A percentile compares a stretch with the other conserved stretches of the same genome.
These are phyloP conservation scores for Nigrograna mackinnonii DNA, from an alignment of 2,329 filamentous ascomycete genomes.

Conservation along the genomic window DNA sequence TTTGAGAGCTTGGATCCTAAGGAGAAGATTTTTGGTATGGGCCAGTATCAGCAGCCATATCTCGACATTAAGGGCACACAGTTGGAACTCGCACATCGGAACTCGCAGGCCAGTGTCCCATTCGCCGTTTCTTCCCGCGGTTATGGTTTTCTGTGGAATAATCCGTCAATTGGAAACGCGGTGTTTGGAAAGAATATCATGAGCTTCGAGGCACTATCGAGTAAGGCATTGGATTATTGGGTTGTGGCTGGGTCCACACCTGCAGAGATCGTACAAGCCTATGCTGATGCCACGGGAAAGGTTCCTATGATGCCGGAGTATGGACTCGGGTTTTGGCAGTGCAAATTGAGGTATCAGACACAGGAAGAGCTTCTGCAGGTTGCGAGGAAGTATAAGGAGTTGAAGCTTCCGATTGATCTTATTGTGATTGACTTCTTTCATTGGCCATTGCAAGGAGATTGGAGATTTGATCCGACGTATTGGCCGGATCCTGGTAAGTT, in stretches of 20 bases:
- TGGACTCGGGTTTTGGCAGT: conserved; percentile 71
- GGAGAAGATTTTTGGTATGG: conserved; percentile 71
- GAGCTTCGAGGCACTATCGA: conserved; percentile 64
- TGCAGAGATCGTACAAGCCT: conserved; percentile 59
- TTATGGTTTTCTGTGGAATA: conserved; percentile 70
- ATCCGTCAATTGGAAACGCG: conserved; percentile 63
- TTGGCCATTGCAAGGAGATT: conserved; percentile 69
- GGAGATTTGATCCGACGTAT: conserved; percentile 66
- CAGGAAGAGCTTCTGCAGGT: conserved; percentile 66
- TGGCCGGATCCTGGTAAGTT: conserved; percentile 62
- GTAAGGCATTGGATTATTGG: conserved; percentile 66
- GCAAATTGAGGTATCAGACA: conserved; percentile 67
- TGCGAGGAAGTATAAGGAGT: conserved; percentile 61
- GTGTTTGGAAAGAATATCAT: conserved; percentile 65
- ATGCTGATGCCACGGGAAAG: conserved; percentile 60
- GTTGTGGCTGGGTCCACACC: conserved; percentile 62
- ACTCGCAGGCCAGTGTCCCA: conserved; percentile 68
- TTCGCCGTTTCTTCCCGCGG: conserved; percentile 64
- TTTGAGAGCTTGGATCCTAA: conserved; percentile 59
- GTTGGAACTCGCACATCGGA: conserved; percentile 67
- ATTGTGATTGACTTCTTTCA: conserved; percentile 73
- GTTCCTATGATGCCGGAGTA: conserved; percentile 72
- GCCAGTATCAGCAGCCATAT: conserved; percentile 68
- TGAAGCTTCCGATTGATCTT: conserved; percentile 62
- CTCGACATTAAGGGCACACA: conserved; percentile 67